Evolutionary conservation across 257 asterid species (phyloP).

Genomic region (Nyctanthes arbortristis): DNA sequence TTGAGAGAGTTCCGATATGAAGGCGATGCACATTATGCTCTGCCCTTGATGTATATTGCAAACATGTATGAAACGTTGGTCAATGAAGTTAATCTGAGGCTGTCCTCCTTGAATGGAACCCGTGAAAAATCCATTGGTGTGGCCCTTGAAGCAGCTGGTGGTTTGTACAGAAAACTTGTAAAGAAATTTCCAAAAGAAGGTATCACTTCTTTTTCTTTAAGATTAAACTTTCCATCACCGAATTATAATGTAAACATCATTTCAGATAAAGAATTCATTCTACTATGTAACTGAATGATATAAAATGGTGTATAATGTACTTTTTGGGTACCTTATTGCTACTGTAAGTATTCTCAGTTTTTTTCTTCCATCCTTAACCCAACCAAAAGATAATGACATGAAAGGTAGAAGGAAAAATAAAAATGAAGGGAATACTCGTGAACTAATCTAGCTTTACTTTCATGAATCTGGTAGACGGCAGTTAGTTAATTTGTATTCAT

Average conservation of each 20-base stretch:
- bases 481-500: conserved; percentile 3
- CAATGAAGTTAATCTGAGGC: conserved; percentile 77
- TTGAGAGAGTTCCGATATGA: conserved; percentile 64
- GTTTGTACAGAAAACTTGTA: conserved; percentile 90
- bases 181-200: conserved; percentile 93
- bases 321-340: not conserved
- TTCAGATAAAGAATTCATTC: not conserved
- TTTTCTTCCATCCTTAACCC: not conserved
- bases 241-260: conserved; percentile 16
- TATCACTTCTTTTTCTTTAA: conserved; percentile 26
- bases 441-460: not conserved
- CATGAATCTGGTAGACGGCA: conserved; percentile 2
- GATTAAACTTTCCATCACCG: not conserved
- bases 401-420: not conserved
- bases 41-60: conserved; percentile 95
- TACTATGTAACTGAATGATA: not conserved
- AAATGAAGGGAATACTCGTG: not conserved
- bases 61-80: conserved; percentile 91
- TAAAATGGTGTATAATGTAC: not conserved
- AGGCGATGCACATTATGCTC: conserved; percentile 85
- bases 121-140: conserved; percentile 92
- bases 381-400: not conserved
- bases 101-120: conserved; percentile 70
- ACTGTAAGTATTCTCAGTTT: not conserved
- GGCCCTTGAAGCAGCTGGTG: conserved; percentile 99